phyloP scores from a whole-genome alignment of 2,329 filamentous ascomycete species.

The Tolypocladium pustulatum region DNA sequence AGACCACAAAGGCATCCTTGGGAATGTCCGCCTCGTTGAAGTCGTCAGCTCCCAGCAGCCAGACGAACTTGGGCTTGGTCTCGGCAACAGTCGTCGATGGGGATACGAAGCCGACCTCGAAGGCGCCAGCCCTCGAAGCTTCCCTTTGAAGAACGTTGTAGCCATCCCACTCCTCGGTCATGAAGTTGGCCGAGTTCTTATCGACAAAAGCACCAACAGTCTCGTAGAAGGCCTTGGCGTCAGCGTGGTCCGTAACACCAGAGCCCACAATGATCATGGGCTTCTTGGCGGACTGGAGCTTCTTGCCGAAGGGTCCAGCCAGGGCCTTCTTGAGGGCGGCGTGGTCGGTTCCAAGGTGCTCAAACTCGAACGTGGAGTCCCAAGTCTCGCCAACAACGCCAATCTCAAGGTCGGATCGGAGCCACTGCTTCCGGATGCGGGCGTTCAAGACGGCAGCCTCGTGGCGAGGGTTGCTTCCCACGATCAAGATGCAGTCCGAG shows the following conservation, averaged over 20 bases:
- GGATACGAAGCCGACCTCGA: constrained; percentile 88
- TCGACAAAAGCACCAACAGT: constrained; percentile 82
- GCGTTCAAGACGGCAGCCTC: constrained; percentile 94
- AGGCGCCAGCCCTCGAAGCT: constrained; percentile 85
- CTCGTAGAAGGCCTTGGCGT: constrained; percentile 91
- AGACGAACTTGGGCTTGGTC: constrained; percentile 87
- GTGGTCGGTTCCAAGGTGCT: constrained; percentile 75
- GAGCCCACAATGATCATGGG: constrained; percentile 97
- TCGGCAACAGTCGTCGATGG: constrained; percentile 72
- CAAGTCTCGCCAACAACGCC: constrained; percentile 85
- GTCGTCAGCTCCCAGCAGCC: constrained; percentile 94
- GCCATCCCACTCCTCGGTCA: constrained; percentile 86
- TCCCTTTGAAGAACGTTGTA: constrained; percentile 95
- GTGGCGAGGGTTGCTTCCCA: constrained; percentile 91
- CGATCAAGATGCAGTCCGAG: constrained; percentile 80
- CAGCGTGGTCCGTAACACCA: constrained; percentile 78
- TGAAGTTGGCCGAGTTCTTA: constrained; percentile 83
- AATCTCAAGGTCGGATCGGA: constrained; percentile 88
- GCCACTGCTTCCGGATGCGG: constrained; percentile 95
- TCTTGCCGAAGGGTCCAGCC: constrained; percentile 83
- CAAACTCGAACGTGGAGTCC: constrained; percentile 90
- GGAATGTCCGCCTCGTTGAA: constrained; percentile 76
- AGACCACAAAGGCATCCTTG: constrained; percentile 92
- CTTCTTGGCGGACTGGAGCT: constrained; percentile 73
- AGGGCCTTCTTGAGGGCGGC: constrained; percentile 77